phyloP scores from a whole-genome alignment of 805 yeast genomes.

The Myxozyma neotropica region DNA sequence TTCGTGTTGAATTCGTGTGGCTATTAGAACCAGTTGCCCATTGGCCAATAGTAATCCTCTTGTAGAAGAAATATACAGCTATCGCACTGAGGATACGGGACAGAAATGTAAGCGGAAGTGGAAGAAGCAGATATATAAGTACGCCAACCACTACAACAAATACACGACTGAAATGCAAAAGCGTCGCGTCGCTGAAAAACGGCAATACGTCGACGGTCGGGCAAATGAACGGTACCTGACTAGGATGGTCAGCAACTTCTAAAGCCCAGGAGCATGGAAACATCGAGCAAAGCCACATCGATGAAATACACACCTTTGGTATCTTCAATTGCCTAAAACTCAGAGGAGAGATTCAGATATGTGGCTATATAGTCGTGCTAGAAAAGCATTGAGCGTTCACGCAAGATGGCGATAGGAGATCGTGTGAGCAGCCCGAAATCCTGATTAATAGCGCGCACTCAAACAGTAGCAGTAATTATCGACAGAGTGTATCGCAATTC shows the following conservation, averaged over 20 bases:
- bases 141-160: neutral
- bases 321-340: conserved; percentile 1
- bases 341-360: neutral
- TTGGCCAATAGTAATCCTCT: neutral
- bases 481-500: no score
- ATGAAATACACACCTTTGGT: neutral
- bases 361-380: no score
- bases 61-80: neutral
- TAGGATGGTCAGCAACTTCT: no score
- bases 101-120: neutral
- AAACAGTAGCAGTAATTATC: neutral
- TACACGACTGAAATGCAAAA: neutral
- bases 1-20: neutral
- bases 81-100: neutral
- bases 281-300: no score
- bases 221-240: conserved; percentile 1
- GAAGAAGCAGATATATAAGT: neutral
- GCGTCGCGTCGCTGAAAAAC: neutral
- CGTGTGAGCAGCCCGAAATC: neutral
- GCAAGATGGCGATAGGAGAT: neutral
- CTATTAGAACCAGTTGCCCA: neutral
- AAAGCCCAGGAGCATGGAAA: no score
- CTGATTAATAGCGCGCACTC: neutral
- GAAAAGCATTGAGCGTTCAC: neutral
- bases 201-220: conserved; percentile 4